These are phyloP conservation scores for Berberis vulgaris DNA, from an alignment of 164 flowering plant species.

Conservation along the genomic window DNA sequence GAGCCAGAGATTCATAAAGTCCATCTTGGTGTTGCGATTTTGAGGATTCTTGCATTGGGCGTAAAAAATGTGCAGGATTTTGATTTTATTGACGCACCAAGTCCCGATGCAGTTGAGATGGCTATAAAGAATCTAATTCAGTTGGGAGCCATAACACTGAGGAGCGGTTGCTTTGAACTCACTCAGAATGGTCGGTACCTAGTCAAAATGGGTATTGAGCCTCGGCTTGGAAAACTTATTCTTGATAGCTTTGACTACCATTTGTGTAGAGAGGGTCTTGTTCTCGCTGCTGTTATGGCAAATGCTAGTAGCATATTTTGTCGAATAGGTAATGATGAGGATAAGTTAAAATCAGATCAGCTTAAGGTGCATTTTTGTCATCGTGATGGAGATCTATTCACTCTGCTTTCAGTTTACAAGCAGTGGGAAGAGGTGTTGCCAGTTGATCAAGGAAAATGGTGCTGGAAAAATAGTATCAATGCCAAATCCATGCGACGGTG, in stretches of 20 bases:
- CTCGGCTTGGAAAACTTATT: slow-evolving; percentile 81
- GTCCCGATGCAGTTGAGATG: slow-evolving; percentile 62
- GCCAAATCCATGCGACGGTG: slow-evolving; percentile 91
- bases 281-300: slow-evolving; percentile 93
- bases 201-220: slow-evolving; percentile 87
- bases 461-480: slow-evolving; percentile 94
- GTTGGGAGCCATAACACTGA: slow-evolving; percentile 54
- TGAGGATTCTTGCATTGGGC: slow-evolving; percentile 83
- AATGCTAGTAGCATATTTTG: slow-evolving; percentile 93
- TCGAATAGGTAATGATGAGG: slow-evolving; percentile 70
- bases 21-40: slow-evolving; percentile 89
- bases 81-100: slow-evolving; percentile 91
- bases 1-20: slow-evolving; percentile 92
- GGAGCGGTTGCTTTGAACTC: slow-evolving; percentile 35
- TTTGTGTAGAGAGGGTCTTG: slow-evolving; percentile 76
- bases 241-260: slow-evolving; percentile 35
- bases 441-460: slow-evolving; percentile 59
- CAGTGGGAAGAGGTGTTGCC: slow-evolving; percentile 58
- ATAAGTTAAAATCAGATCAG: slow-evolving; percentile 75
- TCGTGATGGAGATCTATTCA: slow-evolving; percentile 78
- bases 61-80: slow-evolving; percentile 48
- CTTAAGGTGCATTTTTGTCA: slow-evolving; percentile 90
- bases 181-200: slow-evolving; percentile 50
- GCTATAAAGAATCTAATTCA: slow-evolving; percentile 80
- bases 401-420: slow-evolving; percentile 82